Evolutionary conservation across 2,329 filamentous ascomycete genomes (phyloP), one percentile per base, ranked within the genome.

Genomic region (Ascochyta fabae): DNA sequence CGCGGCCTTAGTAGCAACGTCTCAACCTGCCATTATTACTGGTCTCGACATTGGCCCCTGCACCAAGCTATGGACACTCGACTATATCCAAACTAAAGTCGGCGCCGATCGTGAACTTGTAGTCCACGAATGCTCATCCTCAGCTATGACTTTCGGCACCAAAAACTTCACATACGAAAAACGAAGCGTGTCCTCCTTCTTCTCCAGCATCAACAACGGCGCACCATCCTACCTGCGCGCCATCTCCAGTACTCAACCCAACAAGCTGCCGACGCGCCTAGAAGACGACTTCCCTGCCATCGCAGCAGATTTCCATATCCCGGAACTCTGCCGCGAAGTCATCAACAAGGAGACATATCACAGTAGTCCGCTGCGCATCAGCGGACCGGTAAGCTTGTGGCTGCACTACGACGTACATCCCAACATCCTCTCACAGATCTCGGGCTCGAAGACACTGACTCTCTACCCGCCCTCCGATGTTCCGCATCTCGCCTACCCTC

Each of bases 361-460:
- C 70, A 94, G 89, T 71, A 93, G 90, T 3, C 88, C 92, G 0
- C 77, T 96, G 23, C 84, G 92, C 19, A 87, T 96, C 56, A 94
- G 90, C 4, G 91, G 91, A 0, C 85, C 85, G 1, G 89, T 94
- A 10, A 89, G 87, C 36, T 90, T 96, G 85, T 96, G 93, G 92
- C 80, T 96, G 29, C 91, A 96, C 75, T 96, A 95, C 78, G 91
- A 96, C 76, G 91, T 95, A 15, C 92, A 96, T 83, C 90, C 91
- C 45, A 96, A 96, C 67, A 81, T 96, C 3, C 88, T 95, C 57
- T 92, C 88, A 67, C 92, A 96, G 70, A 83, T 96, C 47, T 77
- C 79, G 34, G 92, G 92, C 4, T 82, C 83, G 1, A 96, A 95
- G 70, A 83, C 84, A 26, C 81, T 96, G 54, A 75, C 91, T 4